phyloP scores from a whole-genome alignment of 164 flowering plant genomes.

The Nymphaea colorata region DNA sequence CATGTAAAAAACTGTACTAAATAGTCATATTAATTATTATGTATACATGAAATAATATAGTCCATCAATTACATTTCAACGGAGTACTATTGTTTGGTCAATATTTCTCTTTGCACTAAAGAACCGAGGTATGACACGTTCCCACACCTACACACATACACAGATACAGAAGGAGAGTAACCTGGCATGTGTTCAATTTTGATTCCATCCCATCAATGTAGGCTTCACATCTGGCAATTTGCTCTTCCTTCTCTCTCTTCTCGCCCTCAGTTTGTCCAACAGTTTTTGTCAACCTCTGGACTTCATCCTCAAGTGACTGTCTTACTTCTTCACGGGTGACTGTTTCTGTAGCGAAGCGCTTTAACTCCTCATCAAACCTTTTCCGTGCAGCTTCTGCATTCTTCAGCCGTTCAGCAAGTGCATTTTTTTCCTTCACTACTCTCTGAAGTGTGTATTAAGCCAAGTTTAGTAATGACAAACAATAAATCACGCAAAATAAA shows the following conservation, averaged over 20 bases:
- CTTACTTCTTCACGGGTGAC: conserved; percentile 74
- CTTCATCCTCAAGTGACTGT: conserved; percentile 89
- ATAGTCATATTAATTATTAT: too few species aligned
- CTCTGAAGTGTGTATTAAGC: conserved; percentile 36
- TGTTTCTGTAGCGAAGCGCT: conserved; percentile 85
- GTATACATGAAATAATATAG: too few species aligned
- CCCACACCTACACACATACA: too few species aligned
- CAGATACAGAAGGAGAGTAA: conserved; percentile 9
- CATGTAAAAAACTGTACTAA: too few species aligned
- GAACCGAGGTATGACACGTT: too few species aligned
- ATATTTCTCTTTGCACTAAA: too few species aligned
- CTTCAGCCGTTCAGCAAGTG: conserved; percentile 85
- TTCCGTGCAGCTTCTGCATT: conserved; percentile 79
- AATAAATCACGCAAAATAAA: neutral
- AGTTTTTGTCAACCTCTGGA: conserved; percentile 72
- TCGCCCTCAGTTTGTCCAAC: conserved; percentile 94
- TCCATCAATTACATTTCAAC: too few species aligned
- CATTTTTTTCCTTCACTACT: conserved; percentile 92
- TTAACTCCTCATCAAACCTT: conserved; percentile 88
- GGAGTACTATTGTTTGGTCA: too few species aligned
- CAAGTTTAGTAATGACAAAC: neutral
- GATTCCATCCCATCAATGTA: conserved; percentile 92
- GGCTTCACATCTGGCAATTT: conserved; percentile 89
- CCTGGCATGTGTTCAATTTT: conserved; percentile 87
- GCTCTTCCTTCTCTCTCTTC: conserved; percentile 92